phyloP scores from a whole-genome alignment of 1,284 basidiomycete species.

The Lignosus rhinocerotis region DNA sequence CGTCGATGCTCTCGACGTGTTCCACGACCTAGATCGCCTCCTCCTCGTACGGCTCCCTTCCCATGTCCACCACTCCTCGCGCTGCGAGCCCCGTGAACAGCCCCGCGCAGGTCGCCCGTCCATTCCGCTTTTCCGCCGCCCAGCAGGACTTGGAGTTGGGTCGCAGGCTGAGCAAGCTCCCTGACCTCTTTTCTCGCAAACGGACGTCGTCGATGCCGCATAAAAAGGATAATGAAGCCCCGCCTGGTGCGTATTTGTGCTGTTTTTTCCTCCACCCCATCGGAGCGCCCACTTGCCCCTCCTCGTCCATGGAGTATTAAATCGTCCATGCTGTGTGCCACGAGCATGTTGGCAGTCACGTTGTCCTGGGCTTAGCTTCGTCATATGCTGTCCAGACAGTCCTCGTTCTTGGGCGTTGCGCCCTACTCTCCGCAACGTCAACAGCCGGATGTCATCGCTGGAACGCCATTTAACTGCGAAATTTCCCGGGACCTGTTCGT shows the following conservation, averaged over 20 bases:
- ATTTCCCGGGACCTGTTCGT: slow-evolving; percentile 1
- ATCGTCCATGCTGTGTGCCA: neutral
- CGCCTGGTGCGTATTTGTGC: slow-evolving; percentile 12
- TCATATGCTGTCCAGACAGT: neutral
- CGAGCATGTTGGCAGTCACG: neutral
- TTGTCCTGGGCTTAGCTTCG: too few species aligned
- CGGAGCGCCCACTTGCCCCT: slow-evolving; percentile 5
- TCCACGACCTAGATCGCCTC: slow-evolving; percentile 16
- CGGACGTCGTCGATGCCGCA: slow-evolving; percentile 22
- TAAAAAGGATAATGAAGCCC: slow-evolving; percentile 12
- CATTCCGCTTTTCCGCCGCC: slow-evolving; percentile 16
- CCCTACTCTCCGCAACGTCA: slow-evolving; percentile 9
- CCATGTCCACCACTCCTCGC: slow-evolving; percentile 12
- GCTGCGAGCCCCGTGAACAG: slow-evolving; percentile 12
- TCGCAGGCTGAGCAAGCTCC: slow-evolving; percentile 20
- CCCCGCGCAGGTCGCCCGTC: slow-evolving; percentile 16
- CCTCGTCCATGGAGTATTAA: neutral
- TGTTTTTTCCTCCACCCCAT: slow-evolving; percentile 5
- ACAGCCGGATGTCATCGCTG: slow-evolving; percentile 7
- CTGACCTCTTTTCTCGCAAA: slow-evolving; percentile 20
- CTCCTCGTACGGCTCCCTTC: slow-evolving; percentile 14
- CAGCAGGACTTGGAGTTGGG: slow-evolving; percentile 16
- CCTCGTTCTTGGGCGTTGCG: slow-evolving; percentile 11
- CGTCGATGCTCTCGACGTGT: slow-evolving; percentile 7
- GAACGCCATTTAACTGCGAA: slow-evolving; percentile 8